Conservation (phyloP, 129 eudicot genomes). For the Gnaphalium uliginosum region DNA sequence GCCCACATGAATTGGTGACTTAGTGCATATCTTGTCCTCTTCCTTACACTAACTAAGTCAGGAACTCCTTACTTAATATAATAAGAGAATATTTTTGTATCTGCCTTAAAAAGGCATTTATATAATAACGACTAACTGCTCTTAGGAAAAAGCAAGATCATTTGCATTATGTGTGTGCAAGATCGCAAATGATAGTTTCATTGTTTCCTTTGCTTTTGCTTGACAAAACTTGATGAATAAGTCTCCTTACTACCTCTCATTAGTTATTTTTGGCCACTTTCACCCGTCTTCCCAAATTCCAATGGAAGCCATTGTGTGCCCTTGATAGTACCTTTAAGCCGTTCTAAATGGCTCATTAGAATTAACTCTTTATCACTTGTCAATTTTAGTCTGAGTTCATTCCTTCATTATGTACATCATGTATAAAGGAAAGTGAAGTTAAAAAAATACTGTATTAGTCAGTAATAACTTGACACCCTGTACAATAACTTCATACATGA, state of each 20-base stretch:
- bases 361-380: neutral
- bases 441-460: neutral
- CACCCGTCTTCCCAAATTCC: neutral
- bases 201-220: constrained; percentile 7
- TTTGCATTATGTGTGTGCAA: neutral
- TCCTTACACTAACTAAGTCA: neutral
- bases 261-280: constrained; percentile 4
- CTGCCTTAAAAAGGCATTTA: neutral
- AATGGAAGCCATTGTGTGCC: constrained; percentile 1
- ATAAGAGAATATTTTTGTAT: neutral
- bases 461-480: neutral
- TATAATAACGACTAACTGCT: neutral
- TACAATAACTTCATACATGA: neutral
- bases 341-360: constrained; percentile 14
- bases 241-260: neutral
- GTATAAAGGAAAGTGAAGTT: neutral
- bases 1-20: constrained; percentile 17
- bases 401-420: too few relatives aligned
- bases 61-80: neutral
- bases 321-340: neutral
- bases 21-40: neutral
- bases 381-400: too few relatives aligned
- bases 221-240: constrained; percentile 8
- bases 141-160: neutral
- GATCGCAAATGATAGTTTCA: constrained; percentile 3